Base-by-base conservation (phyloP, 2,329 filamentous ascomycete genomes). In the Diplodia scrobiculata region DNA sequence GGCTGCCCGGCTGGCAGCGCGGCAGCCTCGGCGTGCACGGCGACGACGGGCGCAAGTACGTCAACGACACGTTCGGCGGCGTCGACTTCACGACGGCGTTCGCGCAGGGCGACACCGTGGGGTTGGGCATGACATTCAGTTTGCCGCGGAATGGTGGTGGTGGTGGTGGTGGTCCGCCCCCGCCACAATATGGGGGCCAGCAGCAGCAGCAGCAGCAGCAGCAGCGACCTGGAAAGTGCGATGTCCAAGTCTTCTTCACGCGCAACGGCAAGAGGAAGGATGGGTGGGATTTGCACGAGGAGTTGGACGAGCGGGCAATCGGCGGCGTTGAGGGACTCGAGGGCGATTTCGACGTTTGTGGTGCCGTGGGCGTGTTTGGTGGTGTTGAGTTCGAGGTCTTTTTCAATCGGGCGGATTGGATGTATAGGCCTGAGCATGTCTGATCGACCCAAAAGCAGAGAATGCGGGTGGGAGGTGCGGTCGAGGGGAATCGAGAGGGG, bases 1-100 rank as follows among this genome's bases (percentile, higher is more conserved):
- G 91, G 7, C 83, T 93, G 67, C 91, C 91, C 0, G 91, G 91
- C 1, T 94, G 91, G 91, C 89, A 95, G 73, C 84, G 91, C 38
- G 91, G 85, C 19, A 89, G 86, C 69, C 73, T 93, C 14, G 91
- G 83, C 1, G 86, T 94, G n/a, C 91, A 94, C 74, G 87, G 89
- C 54, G 91, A 94, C 75, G 91, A 94, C 75, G 91, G 91, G 0
- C 84, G 89, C 71, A 84, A 85, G 75, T 95, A 89, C 74, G 83
- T 92, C 71, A 91, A 92, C 73, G 89, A 94, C 74, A 82, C 83
- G 7, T 89, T 84, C 81, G 91, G 91, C 25, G 91, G 91, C 19
- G 85, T 85, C 68, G 81, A 86, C 66, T 93, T 93, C 69, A 87
- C 87, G 0, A 71, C 74, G 10, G 81, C 86, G 5, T 92, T 92